phyloP scores from a whole-genome alignment of 768 basidiomycete species.

The Lentinula boryana region DNA sequence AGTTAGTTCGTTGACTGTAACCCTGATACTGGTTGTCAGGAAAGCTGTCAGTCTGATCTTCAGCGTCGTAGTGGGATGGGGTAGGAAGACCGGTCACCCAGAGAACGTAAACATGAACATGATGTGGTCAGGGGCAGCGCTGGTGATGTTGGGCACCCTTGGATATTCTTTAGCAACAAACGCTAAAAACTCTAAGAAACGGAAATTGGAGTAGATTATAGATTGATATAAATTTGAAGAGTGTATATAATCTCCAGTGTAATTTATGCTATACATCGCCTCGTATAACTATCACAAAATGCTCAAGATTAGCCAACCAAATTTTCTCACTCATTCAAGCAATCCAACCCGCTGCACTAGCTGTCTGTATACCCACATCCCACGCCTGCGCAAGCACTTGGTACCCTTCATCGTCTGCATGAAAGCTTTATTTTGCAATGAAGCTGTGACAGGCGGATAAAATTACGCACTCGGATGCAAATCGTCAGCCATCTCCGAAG shows the following conservation, averaged over 20 bases:
- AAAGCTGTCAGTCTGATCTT: constrained; percentile 75
- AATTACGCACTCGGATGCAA: constrained; percentile 6
- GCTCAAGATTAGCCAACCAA: too few relatives aligned
- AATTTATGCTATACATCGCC: not conserved
- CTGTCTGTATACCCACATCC: constrained; percentile 10
- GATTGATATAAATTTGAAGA: not conserved
- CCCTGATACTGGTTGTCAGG: constrained; percentile 73
- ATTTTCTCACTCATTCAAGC: not conserved
- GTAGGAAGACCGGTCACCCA: constrained; percentile 13
- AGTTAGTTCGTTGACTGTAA: constrained; percentile 70
- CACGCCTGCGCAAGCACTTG: constrained; percentile 12
- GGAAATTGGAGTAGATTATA: not conserved
- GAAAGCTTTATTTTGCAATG: not conserved
- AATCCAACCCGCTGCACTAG: constrained; percentile 12
- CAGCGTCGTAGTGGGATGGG: constrained; percentile 53
- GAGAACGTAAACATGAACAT: constrained; percentile 30
- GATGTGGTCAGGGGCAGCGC: constrained; percentile 65
- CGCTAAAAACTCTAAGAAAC: constrained; percentile 17
- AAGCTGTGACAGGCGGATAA: not conserved
- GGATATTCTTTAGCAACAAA: constrained; percentile 49
- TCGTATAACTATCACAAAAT: not conserved
- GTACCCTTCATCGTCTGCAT: constrained; percentile 9
- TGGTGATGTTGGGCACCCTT: constrained; percentile 69
- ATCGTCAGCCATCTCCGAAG: constrained; percentile 9
- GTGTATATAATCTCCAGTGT: not conserved